A percentile compares a stretch with the other conserved stretches of the same genome.
These are phyloP conservation scores for Tolypocladium album DNA, from an alignment of 2,329 filamentous ascomycete genomes.

Conservation along the genomic window DNA sequence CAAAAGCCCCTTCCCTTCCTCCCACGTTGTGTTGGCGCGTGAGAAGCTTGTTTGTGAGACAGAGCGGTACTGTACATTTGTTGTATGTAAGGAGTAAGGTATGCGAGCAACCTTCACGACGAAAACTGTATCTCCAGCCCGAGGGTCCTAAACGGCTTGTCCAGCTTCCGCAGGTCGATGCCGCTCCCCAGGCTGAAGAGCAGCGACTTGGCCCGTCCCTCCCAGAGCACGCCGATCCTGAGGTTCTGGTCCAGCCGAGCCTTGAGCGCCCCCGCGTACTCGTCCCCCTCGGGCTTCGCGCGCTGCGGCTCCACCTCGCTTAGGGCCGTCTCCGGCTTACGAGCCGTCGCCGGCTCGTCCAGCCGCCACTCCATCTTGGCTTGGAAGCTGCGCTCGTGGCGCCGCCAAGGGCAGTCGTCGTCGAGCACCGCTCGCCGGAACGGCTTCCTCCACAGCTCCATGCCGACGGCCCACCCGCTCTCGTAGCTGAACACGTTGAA, in stretches of 20 bases:
- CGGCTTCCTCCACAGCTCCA: conserved; percentile 78
- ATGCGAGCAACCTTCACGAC: conserved; percentile 39
- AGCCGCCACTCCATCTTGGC: conserved; percentile 42
- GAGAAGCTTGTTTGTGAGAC: neutral
- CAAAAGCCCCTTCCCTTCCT: neutral
- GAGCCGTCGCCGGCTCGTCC: conserved; percentile 29
- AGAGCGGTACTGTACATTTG: neutral
- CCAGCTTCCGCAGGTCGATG: conserved; percentile 65
- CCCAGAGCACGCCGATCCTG: conserved; percentile 81
- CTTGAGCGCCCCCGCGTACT: conserved; percentile 80
- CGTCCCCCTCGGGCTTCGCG: conserved; percentile 37
- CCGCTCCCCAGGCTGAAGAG: conserved; percentile 84
- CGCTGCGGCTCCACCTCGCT: conserved; percentile 2
- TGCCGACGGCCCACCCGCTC: conserved; percentile 82
- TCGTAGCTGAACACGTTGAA: conserved; percentile 99
- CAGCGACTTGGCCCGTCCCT: conserved; percentile 83
- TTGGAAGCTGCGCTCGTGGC: conserved; percentile 31
- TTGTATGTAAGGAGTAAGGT: no score
- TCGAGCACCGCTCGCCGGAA: conserved; percentile 26
- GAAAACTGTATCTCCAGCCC: conserved; percentile 78
- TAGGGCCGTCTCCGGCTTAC: conserved; percentile 13
- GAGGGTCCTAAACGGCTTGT: conserved; percentile 66
- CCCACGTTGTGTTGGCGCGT: neutral
- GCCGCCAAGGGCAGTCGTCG: conserved; percentile 13
- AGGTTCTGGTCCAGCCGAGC: conserved; percentile 81